Base-by-base conservation (phyloP, 768 basidiomycete species). In the Termitomyces sp. region DNA sequence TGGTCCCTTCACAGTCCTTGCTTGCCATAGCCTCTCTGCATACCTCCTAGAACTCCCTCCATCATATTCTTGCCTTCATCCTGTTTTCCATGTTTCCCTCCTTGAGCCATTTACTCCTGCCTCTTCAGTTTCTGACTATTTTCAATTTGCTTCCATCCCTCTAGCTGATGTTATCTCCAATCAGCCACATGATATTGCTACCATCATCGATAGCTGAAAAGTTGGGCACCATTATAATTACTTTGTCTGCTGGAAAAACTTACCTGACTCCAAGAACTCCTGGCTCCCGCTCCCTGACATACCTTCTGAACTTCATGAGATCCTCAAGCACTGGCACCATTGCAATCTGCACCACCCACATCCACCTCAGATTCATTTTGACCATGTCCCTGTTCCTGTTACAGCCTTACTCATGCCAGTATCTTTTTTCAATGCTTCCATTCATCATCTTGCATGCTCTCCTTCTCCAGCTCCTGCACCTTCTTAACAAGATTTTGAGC, bases 131-230 rank as follows among this genome's bases (percentile, higher is more conserved):
- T 18, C 37, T 18, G 37, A n/a, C n/a, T 5, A 6, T 6, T 1
- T 45, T 5, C 22, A 27, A 46, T 46, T 30, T 46, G 26, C 45
- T 9, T 26, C 45, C 8, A 18, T 18, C 26, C 24, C 30, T 16
- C 12, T 20, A 20, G n/a, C 36, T 24, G 24, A 52, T 2, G 24
- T 58, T 37, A 33, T 58, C 4, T 27, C 45, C 20, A 45, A 58
- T 42, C 26, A 47, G 7, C 34, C 51, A n/a, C 37, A 5, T 27
- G 30, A 56, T n/a, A 54, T 57, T 13, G 1, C 4, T 5, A n/a
- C 43, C 2, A 52, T 62, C 30, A 51, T 58, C 6, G 53, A 62
- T 46, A 45, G 22, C 7, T 27, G 53, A 1, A 62, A 55, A 37
- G 40, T 58, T 20, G 48, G 53, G 8, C 34, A 36, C 2, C 43